Evolutionary conservation across 306 rosid species (phyloP).

Genomic region (Rosa multiflora): DNA sequence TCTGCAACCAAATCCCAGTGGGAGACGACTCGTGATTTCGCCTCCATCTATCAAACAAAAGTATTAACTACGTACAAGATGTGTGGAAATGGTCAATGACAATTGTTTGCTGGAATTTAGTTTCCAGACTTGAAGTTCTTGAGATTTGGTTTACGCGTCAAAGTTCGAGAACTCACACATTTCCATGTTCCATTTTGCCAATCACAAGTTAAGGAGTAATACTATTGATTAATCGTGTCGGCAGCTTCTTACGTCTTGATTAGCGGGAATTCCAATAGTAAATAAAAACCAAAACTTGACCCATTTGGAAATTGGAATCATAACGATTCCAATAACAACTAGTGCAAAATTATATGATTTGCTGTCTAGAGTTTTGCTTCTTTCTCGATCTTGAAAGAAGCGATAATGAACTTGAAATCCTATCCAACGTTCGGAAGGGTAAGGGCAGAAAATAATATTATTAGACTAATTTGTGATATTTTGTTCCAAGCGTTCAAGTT

Average conservation of each 20-base stretch:
- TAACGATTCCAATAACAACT: neutral
- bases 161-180: slow-evolving; percentile 17
- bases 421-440: neutral
- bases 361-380: no score
- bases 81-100: neutral
- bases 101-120: neutral
- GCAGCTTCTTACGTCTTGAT: neutral
- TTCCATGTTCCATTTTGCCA: slow-evolving; percentile 3
- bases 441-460: neutral
- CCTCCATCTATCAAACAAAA: neutral
- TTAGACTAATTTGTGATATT: neutral
- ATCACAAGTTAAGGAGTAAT: neutral
- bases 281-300: neutral
- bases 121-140: slow-evolving; percentile 21
- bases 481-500: neutral
- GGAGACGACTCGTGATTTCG: neutral
- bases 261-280: neutral
- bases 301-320: neutral
- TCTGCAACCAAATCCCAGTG: slow-evolving; percentile 3
- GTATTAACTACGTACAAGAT: neutral
- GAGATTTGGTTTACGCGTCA: slow-evolving; percentile 30
- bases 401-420: neutral
- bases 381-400: neutral
- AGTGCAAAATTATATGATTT: no score
- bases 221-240: neutral